Conservation (phyloP, 768 basidiomycete genomes). For the Hysterangium stoloniferum region DNA sequence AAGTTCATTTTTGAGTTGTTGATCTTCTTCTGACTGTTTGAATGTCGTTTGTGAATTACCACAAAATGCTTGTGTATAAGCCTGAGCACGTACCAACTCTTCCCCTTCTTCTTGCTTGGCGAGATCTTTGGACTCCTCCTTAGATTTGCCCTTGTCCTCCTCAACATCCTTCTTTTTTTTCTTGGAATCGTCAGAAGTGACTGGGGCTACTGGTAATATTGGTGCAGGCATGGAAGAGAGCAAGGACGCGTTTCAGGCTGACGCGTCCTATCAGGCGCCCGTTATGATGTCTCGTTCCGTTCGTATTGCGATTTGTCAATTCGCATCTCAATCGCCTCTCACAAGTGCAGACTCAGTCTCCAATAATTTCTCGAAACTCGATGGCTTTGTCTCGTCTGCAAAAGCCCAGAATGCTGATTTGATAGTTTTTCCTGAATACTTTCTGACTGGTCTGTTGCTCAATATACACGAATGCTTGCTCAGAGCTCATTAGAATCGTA, state of each 20-base stretch:
- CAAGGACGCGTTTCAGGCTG: not conserved
- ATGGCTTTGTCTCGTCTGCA: constrained; percentile 1
- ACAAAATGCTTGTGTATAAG: not conserved
- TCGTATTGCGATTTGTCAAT: constrained; percentile 11
- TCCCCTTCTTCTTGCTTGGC: constrained; percentile 43
- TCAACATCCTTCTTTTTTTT: constrained; percentile 53
- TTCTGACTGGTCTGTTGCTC: constrained; percentile 6
- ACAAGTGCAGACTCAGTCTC: constrained; percentile 5
- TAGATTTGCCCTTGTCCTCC: constrained; percentile 28
- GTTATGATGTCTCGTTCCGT: constrained; percentile 5
- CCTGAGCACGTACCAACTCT: constrained; percentile 59
- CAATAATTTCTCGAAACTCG: constrained; percentile 7
- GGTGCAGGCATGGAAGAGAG: constrained; percentile 12
- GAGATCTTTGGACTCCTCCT: constrained; percentile 23
- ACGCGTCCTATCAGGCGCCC: constrained; percentile 5
- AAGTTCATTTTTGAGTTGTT: constrained; percentile 85
- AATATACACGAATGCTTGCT: not conserved
- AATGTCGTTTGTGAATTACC: not conserved
- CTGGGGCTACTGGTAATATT: constrained; percentile 26
- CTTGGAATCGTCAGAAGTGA: constrained; percentile 68
- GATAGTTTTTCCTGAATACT: constrained; percentile 11
- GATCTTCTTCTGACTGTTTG: constrained; percentile 86
- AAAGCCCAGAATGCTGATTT: not conserved
- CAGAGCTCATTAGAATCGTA: not conserved
- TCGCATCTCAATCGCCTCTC: constrained; percentile 5